Conservation (phyloP, 2,329 filamentous ascomycete species). For the Ascochyta viciae-villosae region DNA sequence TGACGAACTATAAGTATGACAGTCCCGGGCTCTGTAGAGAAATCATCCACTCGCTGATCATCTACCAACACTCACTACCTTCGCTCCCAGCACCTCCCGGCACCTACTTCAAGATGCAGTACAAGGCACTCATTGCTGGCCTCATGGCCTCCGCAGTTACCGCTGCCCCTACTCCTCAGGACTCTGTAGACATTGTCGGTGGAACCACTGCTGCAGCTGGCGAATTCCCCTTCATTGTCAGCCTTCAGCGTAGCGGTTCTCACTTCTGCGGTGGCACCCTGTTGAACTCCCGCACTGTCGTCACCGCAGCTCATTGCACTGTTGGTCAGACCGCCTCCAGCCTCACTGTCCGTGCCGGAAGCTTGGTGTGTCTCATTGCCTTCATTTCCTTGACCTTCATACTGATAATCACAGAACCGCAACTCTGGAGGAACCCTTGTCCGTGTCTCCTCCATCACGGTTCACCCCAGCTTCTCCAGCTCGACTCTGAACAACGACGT, state of each 20-base stretch:
- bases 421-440: slow-evolving; percentile 30
- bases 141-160: slow-evolving; percentile 32
- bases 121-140: slow-evolving; percentile 31
- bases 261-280: slow-evolving; percentile 41
- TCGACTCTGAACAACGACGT: slow-evolving; percentile 29
- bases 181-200: slow-evolving; percentile 32
- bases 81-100: slow-evolving; percentile 6
- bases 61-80: slow-evolving; percentile 17
- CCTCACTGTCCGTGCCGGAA: slow-evolving; percentile 31
- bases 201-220: slow-evolving; percentile 31
- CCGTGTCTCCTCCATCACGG: slow-evolving; percentile 24
- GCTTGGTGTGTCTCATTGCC: slow-evolving; percentile 19
- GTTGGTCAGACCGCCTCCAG: slow-evolving; percentile 23
- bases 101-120: slow-evolving; percentile 28
- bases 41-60: slow-evolving; percentile 30
- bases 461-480: slow-evolving; percentile 31
- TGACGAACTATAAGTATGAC: slow-evolving; percentile 26
- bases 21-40: slow-evolving; percentile 2
- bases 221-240: slow-evolving; percentile 42
- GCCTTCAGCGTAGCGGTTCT: slow-evolving; percentile 25
- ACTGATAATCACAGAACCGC: slow-evolving; percentile 20
- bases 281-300: slow-evolving; percentile 36
- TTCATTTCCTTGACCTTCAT: background rate
- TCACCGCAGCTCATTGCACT: slow-evolving; percentile 41
- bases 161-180: slow-evolving; percentile 35